phyloP scores from a whole-genome alignment of 495 filamentous ascomycete genomes.

The Paragyromitra xinjiangensis region DNA sequence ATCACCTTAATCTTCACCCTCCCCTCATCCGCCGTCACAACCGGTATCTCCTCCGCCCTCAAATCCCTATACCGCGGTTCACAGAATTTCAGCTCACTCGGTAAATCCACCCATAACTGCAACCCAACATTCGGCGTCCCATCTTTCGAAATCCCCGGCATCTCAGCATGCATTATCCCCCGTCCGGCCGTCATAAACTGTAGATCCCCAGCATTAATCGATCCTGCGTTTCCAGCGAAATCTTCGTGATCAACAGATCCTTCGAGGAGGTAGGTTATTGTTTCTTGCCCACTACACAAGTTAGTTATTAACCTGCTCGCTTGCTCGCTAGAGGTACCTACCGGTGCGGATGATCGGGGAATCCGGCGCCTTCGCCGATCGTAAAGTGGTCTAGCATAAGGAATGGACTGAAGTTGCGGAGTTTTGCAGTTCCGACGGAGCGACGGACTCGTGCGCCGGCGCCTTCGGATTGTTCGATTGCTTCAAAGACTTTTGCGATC shows the following conservation, averaged over 20 bases:
- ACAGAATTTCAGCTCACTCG: conserved; percentile 79
- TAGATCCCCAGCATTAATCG: conserved; percentile 82
- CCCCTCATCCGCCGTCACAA: conserved; percentile 71
- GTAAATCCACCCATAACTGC: conserved; percentile 95
- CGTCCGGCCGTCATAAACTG: conserved; percentile 96
- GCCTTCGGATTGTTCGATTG: conserved; percentile 85
- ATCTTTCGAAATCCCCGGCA: conserved; percentile 81
- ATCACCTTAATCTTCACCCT: conserved; percentile 87
- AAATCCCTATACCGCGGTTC: conserved; percentile 93
- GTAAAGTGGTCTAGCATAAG: conserved; percentile 96
- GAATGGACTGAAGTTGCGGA: conserved; percentile 92
- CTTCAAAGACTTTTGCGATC: conserved; percentile 82
- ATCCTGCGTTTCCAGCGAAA: conserved; percentile 87
- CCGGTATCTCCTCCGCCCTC: conserved; percentile 76
- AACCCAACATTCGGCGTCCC: conserved; percentile 82
- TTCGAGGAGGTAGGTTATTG: conserved; percentile 85
- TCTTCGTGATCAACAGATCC: conserved; percentile 94
- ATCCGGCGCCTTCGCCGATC: conserved; percentile 81
- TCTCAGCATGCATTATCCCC: conserved; percentile 96
- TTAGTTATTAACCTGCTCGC: neutral
- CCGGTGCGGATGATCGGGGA: conserved; percentile 83
- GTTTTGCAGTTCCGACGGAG: conserved; percentile 81
- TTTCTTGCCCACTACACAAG: conserved; percentile 68
- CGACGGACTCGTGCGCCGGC: conserved; percentile 86
- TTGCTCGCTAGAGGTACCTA: neutral